Base-by-base conservation (phyloP, 2,329 filamentous ascomycete genomes). In the Apiospora sp. region DNA sequence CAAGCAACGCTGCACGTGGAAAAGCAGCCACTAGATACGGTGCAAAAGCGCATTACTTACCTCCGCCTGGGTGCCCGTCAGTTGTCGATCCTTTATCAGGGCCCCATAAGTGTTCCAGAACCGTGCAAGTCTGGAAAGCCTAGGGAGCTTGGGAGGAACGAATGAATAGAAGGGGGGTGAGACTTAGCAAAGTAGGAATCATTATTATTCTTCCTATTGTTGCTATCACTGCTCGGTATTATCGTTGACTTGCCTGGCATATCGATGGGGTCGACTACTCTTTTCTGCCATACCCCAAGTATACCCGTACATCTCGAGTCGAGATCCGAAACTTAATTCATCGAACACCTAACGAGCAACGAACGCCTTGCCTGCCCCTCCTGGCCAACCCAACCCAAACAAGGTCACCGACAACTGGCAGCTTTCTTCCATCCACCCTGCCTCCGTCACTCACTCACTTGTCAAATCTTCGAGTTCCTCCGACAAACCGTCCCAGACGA, bases 41-140 rank as follows among this genome's bases (percentile, higher is more conserved):
- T 72, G 64, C 71, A 73, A 73, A 73, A 69, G 71, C 54, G 71
- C 58, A 64, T 64, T 64, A 41, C 58, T 64, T 64, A 10, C 34
- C 58, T 64, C 58, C 58, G 58, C 12, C 58, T 64, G 58, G 30
- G 16, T 71, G 71, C 67, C 67, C 58, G 48, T 72, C 72, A 71
- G 61, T 71, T 68, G 72, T 68, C 72, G 72, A 73, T 73, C 72
- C 72, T 72, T 73, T 72, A 72, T 72, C 72, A 73, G 43, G 68
- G 58, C 71, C 68, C 72, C 64, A 69, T 48, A 69, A 46, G 44
- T 71, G 72, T 73, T 71, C 70, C 72, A 73, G 69, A 73, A 67
- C 67, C 70, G 67, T 67, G 61, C 72, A 73, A 71, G 70, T 19
- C 58, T 41, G 22, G 34, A n/a, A 64, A 64, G 70, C 67, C 58